Percentiles rank a stretch among this genome's conserved stretches.
Conservation (phyloP, 345 rosid species). For the Gossypium thurberi region DNA sequence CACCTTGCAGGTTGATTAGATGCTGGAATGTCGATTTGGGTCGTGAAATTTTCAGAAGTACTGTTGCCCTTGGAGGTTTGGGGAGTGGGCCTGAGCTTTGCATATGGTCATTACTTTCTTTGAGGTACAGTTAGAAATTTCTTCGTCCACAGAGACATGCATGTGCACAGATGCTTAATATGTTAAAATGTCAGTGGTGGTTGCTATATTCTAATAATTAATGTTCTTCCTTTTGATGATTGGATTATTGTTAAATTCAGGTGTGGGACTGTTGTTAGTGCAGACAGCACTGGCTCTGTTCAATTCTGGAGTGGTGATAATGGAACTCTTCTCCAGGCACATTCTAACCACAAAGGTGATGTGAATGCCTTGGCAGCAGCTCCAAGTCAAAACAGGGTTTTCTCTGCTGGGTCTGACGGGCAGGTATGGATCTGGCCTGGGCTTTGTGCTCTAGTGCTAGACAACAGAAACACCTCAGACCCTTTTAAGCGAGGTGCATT, state of each 20-base stretch:
- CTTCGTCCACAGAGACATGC: not conserved
- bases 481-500: not conserved
- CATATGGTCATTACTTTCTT: constrained; percentile 77
- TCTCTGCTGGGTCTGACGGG: constrained; percentile 93
- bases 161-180: not conserved
- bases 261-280: constrained; percentile 80
- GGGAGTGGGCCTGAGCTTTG: constrained; percentile 62
- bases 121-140: constrained; percentile 44
- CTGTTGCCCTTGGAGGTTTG: constrained; percentile 76
- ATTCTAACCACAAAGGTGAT: constrained; percentile 81
- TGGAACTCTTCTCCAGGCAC: constrained; percentile 82
- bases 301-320: constrained; percentile 85
- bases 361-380: constrained; percentile 75
- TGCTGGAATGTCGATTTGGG: constrained; percentile 75
- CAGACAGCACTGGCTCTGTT: constrained; percentile 80
- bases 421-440: constrained; percentile 42
- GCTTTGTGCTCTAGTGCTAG: not conserved
- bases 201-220: not conserved
- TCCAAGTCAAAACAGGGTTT: constrained; percentile 82
- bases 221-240: constrained; percentile 17
- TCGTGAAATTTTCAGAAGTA: constrained; percentile 71
- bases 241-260: constrained; percentile 29
- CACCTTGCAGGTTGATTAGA: constrained; percentile 65
- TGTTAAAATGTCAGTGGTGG: not conserved
- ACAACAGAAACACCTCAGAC: not conserved